Evolutionary conservation across 495 filamentous ascomycete species (phyloP), one percentile per base, ranked within the genome.

Genomic region (Staphylotrichum longicolle): DNA sequence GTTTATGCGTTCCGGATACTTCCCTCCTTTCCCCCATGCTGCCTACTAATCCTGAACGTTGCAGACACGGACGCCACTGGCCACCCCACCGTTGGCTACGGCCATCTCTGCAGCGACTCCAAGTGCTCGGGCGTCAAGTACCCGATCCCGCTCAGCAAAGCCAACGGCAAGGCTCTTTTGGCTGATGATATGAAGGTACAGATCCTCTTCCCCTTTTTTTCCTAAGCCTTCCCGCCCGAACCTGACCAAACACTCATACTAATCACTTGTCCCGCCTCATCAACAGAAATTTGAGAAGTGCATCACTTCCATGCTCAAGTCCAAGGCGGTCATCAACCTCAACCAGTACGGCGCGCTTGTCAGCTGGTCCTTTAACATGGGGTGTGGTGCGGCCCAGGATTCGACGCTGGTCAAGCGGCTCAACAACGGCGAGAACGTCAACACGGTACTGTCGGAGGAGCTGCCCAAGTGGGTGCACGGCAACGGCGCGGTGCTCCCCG

Each of bases 281-380:
- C 9, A 42, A 4, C 57, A 63, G 50, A 41, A 35, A 14, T 59
- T 40, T 48, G 64, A 66, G 58, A 62, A 66, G 39, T 80, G 77
- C 69, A 71, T 82, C 61, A 75, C 71, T 14, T 55, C 63, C 33
- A 65, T 77, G 55, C 70, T 70, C 39, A 73, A 68, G 27, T 62
- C 65, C 50, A 61, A 57, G 9, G 73, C 77, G 47, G 68, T 65
- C 20, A 72, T 83, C 49, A 82, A 80, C 63, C 72, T 67, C 11
- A 81, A 83, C 67, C 73, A 82, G 65, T 82, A 78, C 64, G 80
- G 78, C 35, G 80, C 80, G 0, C 69, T 82, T 7, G 74, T 80
- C 39, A 75, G 70, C 57, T 82, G 75, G 71, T 70, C 78, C 11
- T 82, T 75, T 70, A 83, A 82, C 67, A 71, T 78, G 11, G 80